Base-by-base conservation (phyloP, 2,329 filamentous ascomycete species). In the Emydomyces testavorans region DNA sequence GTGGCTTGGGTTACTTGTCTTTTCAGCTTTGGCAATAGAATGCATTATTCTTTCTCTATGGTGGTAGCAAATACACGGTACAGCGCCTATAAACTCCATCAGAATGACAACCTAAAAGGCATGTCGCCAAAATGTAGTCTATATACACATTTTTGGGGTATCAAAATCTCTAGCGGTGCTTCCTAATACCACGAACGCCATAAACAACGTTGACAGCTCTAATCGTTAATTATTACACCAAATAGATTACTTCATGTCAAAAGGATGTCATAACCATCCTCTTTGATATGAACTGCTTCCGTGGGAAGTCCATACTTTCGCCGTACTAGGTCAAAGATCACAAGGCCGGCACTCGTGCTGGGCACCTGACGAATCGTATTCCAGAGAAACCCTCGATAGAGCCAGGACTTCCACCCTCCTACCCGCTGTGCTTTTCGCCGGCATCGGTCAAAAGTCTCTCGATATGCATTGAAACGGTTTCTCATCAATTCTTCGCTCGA, bases 291-390 rank as follows among this genome's bases (percentile, higher is more conserved):
- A 52, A 72, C 73, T 49, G 65, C 67, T 48, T 77, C 75, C n/a
- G 67, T 66, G 43, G 68, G 58, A 52, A 69, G 71, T 2, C 73
- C 74, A 59, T 80, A 81, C 59, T 78, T 79, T 43, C 78, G 66
- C 44, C 79, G 65, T 32, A 81, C 73, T 28, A 82, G 59, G 59
- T 82, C 79, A 54, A 82, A 82, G 3, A 80, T 78, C 48, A 82
- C 76, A 45, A 82, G 62, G 0, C 77, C 79, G 1, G 78, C 77
- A 53, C 75, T 78, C 2, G 79, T 81, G 54, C 77, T 80, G 2
- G 79, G 79, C 10, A 79, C 74, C 58, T 80, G 78, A 26, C 74
- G 68, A 29, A 81, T 64, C 0, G 77, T 78, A 47, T 64, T 72
- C 57, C 67, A 65, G 56, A 76, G 65, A 57, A 81, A 81, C 23